Evolutionary conservation across 768 basidiomycete genomes (phyloP), one percentile per base, ranked within the genome.

Genomic region (Pleurotus tuoliensis): DNA sequence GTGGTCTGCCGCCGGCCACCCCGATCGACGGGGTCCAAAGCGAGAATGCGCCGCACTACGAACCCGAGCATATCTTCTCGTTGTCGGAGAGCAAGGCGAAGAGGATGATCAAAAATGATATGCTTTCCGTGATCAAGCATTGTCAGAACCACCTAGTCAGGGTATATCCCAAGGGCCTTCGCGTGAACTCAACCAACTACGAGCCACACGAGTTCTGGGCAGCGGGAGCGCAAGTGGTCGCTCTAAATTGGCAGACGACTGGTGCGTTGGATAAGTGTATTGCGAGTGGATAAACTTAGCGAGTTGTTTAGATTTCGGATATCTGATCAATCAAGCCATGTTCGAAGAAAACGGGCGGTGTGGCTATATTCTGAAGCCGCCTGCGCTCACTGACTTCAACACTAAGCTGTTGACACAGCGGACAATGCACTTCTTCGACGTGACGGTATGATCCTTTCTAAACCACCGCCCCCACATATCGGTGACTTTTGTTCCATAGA

Each of bases 211-310:
- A 85, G 15, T 94, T 85, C 67, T 99, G 96, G 96, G 83, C 85
- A 0, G 85, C 85, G 2, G 96, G 96, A 0, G 82, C 85, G 11
- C 95, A 98, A 69, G 71, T 98, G 4, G 94, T 94, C 0, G 94
- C 96, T 6, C 79, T 99, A 55, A 99, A 99, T 69, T 98, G 94
- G 94, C 96, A 99, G 71, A 98, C 94, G 0, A 87, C 87, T 61
- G 94, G 94, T 95, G 65, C 55, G 86, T 75, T 1, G 27, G 25
- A 3, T 45, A 30, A 30, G 43, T 7, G 39, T 44, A 7, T 30
- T 6, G 24, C 4, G 50, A 22, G 39, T 43, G 15, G 20, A 41
- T 25, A 6, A 16, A 16, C 18, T 18, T 7, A 15, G 11, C 6
- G 9, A 45, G 13, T 46, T 12, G 15, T 37, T 1, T 67, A 94